phyloP scores from a whole-genome alignment of 2,329 filamentous ascomycete species.

The Cadophora malorum region DNA sequence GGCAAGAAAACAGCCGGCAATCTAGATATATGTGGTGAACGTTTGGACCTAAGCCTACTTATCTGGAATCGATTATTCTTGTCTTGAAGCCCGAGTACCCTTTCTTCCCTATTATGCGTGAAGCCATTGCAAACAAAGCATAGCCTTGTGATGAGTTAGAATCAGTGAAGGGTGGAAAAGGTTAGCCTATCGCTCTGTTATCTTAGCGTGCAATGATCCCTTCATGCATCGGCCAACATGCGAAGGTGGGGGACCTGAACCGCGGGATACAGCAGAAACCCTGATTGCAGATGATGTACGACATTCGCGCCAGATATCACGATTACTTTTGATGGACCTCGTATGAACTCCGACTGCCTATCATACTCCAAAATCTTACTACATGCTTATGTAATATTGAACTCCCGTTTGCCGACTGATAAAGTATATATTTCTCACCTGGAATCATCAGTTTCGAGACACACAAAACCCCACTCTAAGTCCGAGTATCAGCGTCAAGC shows the following conservation, averaged over 20 bases:
- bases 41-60: conserved; percentile 7
- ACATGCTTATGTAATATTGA: conserved; percentile 1
- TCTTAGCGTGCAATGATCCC: conserved; percentile 5
- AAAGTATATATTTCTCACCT: background rate
- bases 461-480: background rate
- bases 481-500: background rate
- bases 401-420: background rate
- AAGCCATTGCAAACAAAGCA: background rate
- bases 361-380: conserved; percentile 7
- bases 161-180: conserved; percentile 4
- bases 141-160: background rate
- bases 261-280: background rate
- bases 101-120: background rate
- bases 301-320: conserved; percentile 21
- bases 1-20: conserved; percentile 52
- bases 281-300: conserved; percentile 6
- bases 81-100: background rate
- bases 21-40: conserved; percentile 19
- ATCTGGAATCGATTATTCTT: conserved; percentile 1
- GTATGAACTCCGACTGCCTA: background rate
- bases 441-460: too few relatives aligned
- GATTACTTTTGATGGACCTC: background rate
- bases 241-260: background rate
- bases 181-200: conserved; percentile 16
- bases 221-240: conserved; percentile 1